Base-by-base conservation (phyloP, 2,329 filamentous ascomycete genomes). In the Ploettnerulaceae sp. region DNA sequence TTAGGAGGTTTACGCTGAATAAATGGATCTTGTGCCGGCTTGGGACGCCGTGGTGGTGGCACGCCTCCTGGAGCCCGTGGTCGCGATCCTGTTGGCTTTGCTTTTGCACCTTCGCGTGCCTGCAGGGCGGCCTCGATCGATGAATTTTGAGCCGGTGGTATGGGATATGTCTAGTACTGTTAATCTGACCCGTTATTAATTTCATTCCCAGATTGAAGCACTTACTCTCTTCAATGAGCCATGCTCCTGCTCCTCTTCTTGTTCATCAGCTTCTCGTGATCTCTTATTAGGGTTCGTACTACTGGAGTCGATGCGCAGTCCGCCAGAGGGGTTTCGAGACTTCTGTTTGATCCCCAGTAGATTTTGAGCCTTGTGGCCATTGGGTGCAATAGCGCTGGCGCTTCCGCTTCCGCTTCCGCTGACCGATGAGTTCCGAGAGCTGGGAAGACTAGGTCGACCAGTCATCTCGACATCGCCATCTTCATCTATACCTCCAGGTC, bases 21-120 rank as follows among this genome's bases (percentile, higher is more conserved):
- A 31, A 61, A 61, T 22, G 58, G 58, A 45, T 61, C 58, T 8
- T 47, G 54, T 14, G 55, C 47, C 29, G 50, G 39, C 43, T 50
- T 56, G 28, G 49, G 55, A 9, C 56, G 48, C 32, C 56, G 58
- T 42, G 53, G 48, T 34, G 57, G 58, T 35, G 54, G 53, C 22
- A 48, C 14, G 2, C 57, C 39, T 25, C 55, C 55, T 44, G 48
- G 45, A 41, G 50, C 51, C 22, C 48, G 49, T 15, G 45, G 41
- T 12, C 51, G 57, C 43, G 49, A 37, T 29, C 37, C 17, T 18
- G 42, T n/a, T 25, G 38, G 45, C 15, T 34, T 33, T 38, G 53
- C 34, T 50, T 58, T 53, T 14, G 42, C 33, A 4, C 53, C 54
- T 29, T 57, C 38, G 22, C 55, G 56, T 12, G 56, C 57, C 25